A percentile compares a stretch with the other conserved stretches of the same genome.
phyloP scores from a whole-genome alignment of 345 rosid species.

The Murraya koenigii region DNA sequence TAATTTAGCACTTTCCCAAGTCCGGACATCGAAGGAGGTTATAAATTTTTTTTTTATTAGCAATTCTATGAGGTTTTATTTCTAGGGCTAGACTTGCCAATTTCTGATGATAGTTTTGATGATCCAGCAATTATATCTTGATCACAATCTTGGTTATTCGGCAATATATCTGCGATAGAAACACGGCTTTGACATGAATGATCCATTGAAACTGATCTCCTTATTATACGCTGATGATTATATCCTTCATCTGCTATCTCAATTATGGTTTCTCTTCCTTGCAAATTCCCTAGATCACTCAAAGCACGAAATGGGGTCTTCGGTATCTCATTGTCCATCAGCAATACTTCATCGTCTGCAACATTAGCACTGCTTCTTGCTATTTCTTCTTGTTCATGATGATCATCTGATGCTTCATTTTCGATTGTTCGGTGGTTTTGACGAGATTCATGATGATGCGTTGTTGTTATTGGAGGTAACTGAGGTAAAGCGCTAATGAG shows the following conservation, averaged over 20 bases:
- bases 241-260: slow-evolving; percentile 35
- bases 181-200: slow-evolving; percentile 35
- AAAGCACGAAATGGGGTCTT: slow-evolving; percentile 33
- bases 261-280: slow-evolving; percentile 34
- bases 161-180: slow-evolving; percentile 43
- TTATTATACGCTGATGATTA: slow-evolving; percentile 11
- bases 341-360: slow-evolving; percentile 6
- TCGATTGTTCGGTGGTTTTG: slow-evolving; percentile 14
- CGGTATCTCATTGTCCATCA: slow-evolving; percentile 10
- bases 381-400: slow-evolving; percentile 18
- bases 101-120: slow-evolving; percentile 29
- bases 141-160: slow-evolving; percentile 31
- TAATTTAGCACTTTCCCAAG: too few relatives aligned
- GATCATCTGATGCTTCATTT: not conserved
- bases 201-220: slow-evolving; percentile 62
- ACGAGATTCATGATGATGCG: slow-evolving; percentile 23
- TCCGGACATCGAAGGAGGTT: too few relatives aligned
- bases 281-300: slow-evolving; percentile 37
- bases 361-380: not conserved
- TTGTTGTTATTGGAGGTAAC: slow-evolving; percentile 26
- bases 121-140: slow-evolving; percentile 20
- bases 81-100: slow-evolving; percentile 24
- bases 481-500: slow-evolving; percentile 30
- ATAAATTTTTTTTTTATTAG: too few relatives aligned
- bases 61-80: too few relatives aligned